Conservation (phyloP, 768 basidiomycete species). For the Nevesoporus exiguus region DNA sequence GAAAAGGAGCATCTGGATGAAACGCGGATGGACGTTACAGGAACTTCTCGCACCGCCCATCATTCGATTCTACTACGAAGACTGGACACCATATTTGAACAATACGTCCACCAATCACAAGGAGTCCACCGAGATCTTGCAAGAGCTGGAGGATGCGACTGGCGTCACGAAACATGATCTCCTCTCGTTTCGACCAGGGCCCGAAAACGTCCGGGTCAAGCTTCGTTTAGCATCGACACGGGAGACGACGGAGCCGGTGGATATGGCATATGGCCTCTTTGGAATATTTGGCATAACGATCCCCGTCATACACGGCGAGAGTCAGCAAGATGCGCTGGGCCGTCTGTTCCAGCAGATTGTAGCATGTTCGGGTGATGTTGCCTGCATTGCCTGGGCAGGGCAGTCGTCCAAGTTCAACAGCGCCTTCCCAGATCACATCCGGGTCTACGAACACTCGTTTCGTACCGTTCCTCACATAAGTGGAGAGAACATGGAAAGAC, state of each 20-base stretch:
- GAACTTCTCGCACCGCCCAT: slow-evolving; percentile 21
- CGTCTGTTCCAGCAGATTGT: slow-evolving; percentile 20
- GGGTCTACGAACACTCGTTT: slow-evolving; percentile 5
- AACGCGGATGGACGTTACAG: slow-evolving; percentile 23
- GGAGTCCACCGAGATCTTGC: slow-evolving; percentile 11
- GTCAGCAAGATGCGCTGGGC: slow-evolving; percentile 16
- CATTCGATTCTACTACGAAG: slow-evolving; percentile 20
- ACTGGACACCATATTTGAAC: slow-evolving; percentile 22
- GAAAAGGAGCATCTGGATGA: slow-evolving; percentile 17
- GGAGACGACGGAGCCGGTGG: slow-evolving; percentile 16
- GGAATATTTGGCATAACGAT: slow-evolving; percentile 20
- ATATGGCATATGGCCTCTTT: slow-evolving; percentile 23
- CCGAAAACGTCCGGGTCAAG: slow-evolving; percentile 10
- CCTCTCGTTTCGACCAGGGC: slow-evolving; percentile 11
- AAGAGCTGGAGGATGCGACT: slow-evolving; percentile 13
- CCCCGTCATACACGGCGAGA: slow-evolving; percentile 17
- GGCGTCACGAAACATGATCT: slow-evolving; percentile 5
- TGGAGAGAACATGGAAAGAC: slow-evolving; percentile 6
- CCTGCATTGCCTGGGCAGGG: slow-evolving; percentile 20
- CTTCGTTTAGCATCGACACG: slow-evolving; percentile 21
- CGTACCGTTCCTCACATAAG: slow-evolving; percentile 4
- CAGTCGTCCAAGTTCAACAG: slow-evolving; percentile 21
- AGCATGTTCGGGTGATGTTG: slow-evolving; percentile 17
- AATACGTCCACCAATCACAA: slow-evolving; percentile 16
- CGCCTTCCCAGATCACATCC: slow-evolving; percentile 16